Evolutionary conservation across 139 green algal genomes (phyloP).

Genomic region (Coccomyxa sp.): DNA sequence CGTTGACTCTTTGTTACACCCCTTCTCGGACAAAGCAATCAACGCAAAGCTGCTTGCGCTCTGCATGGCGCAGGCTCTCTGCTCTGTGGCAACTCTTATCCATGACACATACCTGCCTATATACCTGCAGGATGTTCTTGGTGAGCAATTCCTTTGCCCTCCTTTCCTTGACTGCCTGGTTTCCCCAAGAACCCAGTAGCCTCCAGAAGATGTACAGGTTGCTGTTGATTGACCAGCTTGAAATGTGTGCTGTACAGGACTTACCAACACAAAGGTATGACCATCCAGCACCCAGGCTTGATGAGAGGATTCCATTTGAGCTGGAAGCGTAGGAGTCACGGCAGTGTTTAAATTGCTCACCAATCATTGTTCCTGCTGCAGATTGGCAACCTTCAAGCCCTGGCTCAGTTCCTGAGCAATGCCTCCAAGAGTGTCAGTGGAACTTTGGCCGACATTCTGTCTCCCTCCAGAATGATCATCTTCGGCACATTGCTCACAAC

Average conservation of each 20-base stretch:
- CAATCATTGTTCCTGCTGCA: conserved; percentile 17
- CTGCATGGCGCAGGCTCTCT: conserved; percentile 64
- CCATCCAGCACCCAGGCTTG: neutral
- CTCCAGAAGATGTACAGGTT: neutral
- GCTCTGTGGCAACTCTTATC: conserved; percentile 78
- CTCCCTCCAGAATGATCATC: conserved; percentile 69
- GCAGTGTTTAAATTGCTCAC: no score
- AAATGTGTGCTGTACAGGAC: neutral
- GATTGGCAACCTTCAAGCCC: conserved; percentile 76
- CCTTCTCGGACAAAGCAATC: conserved; percentile 31
- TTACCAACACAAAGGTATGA: conserved; percentile 14
- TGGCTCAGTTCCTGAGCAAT: conserved; percentile 76
- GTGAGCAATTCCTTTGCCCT: neutral
- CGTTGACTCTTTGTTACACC: conserved; percentile 10
- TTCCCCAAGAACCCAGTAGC: neutral
- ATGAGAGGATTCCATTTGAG: no score
- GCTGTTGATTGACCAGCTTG: no score
- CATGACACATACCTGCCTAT: conserved; percentile 86
- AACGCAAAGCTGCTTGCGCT: conserved; percentile 66
- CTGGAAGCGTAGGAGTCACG: no score
- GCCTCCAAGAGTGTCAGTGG: conserved; percentile 64
- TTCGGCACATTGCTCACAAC: conserved; percentile 75
- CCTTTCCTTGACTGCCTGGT: neutral
- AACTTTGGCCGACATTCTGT: conserved; percentile 67
- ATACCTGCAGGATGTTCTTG: conserved; percentile 77